A percentile compares a stretch with the other conserved stretches of the same genome.
Conservation (phyloP, 2,329 filamentous ascomycete genomes). For the Akanthomyces muscarius region DNA sequence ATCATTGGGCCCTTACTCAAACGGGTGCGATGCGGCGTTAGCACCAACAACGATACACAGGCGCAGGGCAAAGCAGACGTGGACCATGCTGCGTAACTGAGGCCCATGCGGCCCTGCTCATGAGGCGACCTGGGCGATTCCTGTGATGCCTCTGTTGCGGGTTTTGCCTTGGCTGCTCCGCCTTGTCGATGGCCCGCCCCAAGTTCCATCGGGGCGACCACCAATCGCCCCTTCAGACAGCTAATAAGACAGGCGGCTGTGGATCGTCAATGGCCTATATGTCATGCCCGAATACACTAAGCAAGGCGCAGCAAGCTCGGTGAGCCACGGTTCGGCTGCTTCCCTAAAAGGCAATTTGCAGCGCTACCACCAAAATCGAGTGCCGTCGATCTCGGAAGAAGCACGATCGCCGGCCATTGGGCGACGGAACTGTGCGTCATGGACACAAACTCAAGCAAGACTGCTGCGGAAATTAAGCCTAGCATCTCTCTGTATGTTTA, state of each 20-base stretch:
- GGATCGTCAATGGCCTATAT: not conserved
- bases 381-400: not conserved
- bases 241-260: not conserved
- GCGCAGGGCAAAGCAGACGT: not conserved
- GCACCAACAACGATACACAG: not conserved
- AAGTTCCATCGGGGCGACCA: too few relatives aligned
- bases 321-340: not conserved
- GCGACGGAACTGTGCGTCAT: not conserved
- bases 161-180: not conserved
- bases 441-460: not conserved
- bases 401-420: not conserved
- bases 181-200: not conserved
- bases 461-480: not conserved
- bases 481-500: too few relatives aligned
- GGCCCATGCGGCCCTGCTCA: not conserved
- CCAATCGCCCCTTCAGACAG: not conserved
- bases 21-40: not conserved
- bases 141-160: not conserved
- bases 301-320: constrained; percentile 6
- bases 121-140: not conserved
- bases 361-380: constrained; percentile 2
- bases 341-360: constrained; percentile 2
- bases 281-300: not conserved
- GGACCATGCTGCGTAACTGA: not conserved
- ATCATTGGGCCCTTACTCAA: not conserved